A percentile compares a stretch with the other conserved stretches of the same genome.
Evolutionary conservation across 139 green algal species (phyloP).

Genomic region (Pleodorina starrii): DNA sequence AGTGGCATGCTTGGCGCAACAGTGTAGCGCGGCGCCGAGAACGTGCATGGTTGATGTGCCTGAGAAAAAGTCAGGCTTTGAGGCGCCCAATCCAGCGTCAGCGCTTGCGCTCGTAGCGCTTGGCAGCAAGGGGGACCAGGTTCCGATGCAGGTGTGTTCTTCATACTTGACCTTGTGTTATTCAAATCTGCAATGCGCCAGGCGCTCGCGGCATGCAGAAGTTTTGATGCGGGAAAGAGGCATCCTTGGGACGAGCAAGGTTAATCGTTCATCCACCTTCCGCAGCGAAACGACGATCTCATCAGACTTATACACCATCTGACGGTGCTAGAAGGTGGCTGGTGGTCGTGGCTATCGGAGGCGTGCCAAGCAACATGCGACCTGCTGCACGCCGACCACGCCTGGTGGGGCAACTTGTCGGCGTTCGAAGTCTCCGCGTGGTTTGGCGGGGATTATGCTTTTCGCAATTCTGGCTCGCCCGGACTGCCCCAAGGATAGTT

Average conservation of each 20-base stretch:
- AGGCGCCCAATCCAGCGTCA: neutral
- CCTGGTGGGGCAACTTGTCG: neutral
- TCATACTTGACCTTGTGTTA: too few species aligned
- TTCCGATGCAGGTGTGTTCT: neutral
- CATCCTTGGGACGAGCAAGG: too few species aligned
- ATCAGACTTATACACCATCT: neutral
- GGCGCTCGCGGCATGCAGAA: too few species aligned
- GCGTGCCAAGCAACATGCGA: slow-evolving; percentile 9
- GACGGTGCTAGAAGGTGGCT: neutral
- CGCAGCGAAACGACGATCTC: neutral
- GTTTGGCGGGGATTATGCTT: too few species aligned
- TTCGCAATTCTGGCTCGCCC: too few species aligned
- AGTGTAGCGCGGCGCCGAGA: neutral
- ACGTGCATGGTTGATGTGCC: neutral
- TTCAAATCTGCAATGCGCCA: too few species aligned
- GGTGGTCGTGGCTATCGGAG: slow-evolving; percentile 4
- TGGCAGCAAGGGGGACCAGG: neutral
- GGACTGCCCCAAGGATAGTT: too few species aligned
- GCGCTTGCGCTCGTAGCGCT: neutral
- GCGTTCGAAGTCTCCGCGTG: too few species aligned
- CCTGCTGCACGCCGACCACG: neutral
- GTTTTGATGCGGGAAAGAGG: too few species aligned
- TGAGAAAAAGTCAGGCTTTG: neutral
- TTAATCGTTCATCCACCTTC: too few species aligned
- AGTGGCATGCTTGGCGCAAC: neutral